Base-by-base conservation (phyloP, 768 basidiomycete genomes). In the Psilocybe cyanescens region DNA sequence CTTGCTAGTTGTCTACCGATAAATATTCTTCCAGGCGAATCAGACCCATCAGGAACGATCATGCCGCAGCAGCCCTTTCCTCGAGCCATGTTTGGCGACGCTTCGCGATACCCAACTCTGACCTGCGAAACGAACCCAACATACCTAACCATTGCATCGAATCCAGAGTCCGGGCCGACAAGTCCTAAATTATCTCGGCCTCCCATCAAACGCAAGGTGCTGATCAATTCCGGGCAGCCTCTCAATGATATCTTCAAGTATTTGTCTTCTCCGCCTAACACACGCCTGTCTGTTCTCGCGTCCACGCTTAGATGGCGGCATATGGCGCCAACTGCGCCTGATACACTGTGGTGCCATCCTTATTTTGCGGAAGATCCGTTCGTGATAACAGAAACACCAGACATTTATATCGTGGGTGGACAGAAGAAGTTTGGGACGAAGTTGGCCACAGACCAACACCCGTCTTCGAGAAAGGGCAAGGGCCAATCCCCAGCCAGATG, bases 321-420 rank as follows among this genome's bases (percentile, higher is more conserved):
- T 77, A 87, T 97, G 73, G 95, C 97, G n/a, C 97, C 97, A 3
- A 99, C 97, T 7, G 97, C 97, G 28, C 97, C 97, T 29, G 97
- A 99, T 75, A 99, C 97, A 1, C 82, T 99, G 3, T 98, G 95
- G 95, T 98, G 97, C 68, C 96, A 98, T 73, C 97, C 97, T 16
- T 99, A 91, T 78, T 86, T 91, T 53, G 81, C 85, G 30, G 78
- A 80, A 16, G 97, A 99, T 71, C 97, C 97, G 0, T 99, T 99
- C 76, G 81, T 97, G 58, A 81, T 99, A 33, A 68, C 77, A n/a
- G 83, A 89, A 70, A 90, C 94, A 8, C 97, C 97, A 14, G 87
- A 97, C 70, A 74, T 99, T 30, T 99, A 98, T 73, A 80, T 96
- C 65, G 81, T 96, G n/a, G 97, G 97, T 35, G 93, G 93, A 62